These are phyloP conservation scores for Microcyclospora tardicrescens DNA, from an alignment of 2,329 filamentous ascomycete genomes.

Conservation along the genomic window DNA sequence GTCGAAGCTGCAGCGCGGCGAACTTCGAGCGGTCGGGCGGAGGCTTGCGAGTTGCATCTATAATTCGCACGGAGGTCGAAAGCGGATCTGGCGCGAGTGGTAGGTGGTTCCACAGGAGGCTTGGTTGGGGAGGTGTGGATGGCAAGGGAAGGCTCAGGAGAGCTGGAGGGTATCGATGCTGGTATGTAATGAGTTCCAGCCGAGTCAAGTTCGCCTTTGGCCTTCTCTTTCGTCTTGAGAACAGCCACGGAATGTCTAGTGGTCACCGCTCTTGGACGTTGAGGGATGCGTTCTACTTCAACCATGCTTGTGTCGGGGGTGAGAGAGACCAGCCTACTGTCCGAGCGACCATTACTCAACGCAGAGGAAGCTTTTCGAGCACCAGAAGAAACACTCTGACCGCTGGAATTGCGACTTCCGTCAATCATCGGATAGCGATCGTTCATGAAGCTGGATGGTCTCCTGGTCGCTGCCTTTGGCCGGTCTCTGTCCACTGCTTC, in stretches of 20 bases:
- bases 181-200: too few species aligned
- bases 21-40: constrained; percentile 13
- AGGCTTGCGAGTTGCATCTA: constrained; percentile 9
- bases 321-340: neutral
- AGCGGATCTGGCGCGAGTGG: constrained; percentile 17
- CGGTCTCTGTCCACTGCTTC: neutral
- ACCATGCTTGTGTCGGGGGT: neutral
- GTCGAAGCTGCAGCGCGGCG: constrained; percentile 10
- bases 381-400: constrained; percentile 4
- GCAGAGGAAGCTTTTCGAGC: neutral
- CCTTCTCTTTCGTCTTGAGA: neutral
- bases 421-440: constrained; percentile 32
- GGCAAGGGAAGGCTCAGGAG: neutral
- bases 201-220: neutral
- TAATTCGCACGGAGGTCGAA: constrained; percentile 23
- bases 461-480: constrained; percentile 5
- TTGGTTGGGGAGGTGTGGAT: constrained; percentile 2
- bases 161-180: too few species aligned
- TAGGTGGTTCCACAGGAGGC: constrained; percentile 2
- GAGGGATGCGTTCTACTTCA: too few species aligned
- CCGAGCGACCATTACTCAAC: neutral
- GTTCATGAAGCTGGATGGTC: constrained; percentile 28
- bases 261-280: neutral
- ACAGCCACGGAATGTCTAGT: neutral
- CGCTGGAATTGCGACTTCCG: constrained; percentile 18